phyloP scores from a whole-genome alignment of 768 basidiomycete genomes.

The Suillus weaverae region DNA sequence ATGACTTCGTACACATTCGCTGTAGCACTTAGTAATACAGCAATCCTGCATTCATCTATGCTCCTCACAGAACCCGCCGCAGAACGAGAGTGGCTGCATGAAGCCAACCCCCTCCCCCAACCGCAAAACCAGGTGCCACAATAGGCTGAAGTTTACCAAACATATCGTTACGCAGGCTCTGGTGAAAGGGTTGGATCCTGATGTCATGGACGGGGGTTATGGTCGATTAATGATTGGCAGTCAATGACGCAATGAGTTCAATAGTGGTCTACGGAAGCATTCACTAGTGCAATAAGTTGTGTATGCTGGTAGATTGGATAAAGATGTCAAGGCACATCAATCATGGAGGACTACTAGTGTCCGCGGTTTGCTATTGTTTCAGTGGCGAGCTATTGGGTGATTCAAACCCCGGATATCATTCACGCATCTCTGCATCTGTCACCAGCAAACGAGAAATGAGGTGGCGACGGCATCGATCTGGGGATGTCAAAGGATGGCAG shows the following conservation, averaged over 20 bases:
- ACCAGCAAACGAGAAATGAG: constrained; percentile 48
- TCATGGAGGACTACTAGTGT: constrained; percentile 92
- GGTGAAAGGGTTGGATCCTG: constrained; percentile 79
- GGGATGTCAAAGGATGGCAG: constrained; percentile 49
- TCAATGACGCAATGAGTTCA: constrained; percentile 71
- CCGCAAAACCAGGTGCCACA: constrained; percentile 61
- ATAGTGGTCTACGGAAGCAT: background rate
- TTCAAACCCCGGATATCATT: constrained; percentile 19
- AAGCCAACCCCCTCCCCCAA: constrained; percentile 54
- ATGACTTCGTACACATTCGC: constrained; percentile 74
- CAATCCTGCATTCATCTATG: constrained; percentile 65
- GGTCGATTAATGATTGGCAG: constrained; percentile 49
- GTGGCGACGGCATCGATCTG: constrained; percentile 49
- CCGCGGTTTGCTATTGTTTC: constrained; percentile 76
- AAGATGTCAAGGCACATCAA: constrained; percentile 80
- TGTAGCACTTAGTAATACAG: constrained; percentile 61
- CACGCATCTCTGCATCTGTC: constrained; percentile 34
- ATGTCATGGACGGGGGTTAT: constrained; percentile 57
- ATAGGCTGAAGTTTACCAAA: constrained; percentile 83
- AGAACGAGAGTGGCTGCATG: constrained; percentile 85
- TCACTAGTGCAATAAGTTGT: constrained; percentile 55
- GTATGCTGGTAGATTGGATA: constrained; percentile 77
- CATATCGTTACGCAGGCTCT: constrained; percentile 65
- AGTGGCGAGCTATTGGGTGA: constrained; percentile 69
- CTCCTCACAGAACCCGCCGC: constrained; percentile 74